phyloP scores from a whole-genome alignment of 768 basidiomycete species.

The Suillus ampliporus region DNA sequence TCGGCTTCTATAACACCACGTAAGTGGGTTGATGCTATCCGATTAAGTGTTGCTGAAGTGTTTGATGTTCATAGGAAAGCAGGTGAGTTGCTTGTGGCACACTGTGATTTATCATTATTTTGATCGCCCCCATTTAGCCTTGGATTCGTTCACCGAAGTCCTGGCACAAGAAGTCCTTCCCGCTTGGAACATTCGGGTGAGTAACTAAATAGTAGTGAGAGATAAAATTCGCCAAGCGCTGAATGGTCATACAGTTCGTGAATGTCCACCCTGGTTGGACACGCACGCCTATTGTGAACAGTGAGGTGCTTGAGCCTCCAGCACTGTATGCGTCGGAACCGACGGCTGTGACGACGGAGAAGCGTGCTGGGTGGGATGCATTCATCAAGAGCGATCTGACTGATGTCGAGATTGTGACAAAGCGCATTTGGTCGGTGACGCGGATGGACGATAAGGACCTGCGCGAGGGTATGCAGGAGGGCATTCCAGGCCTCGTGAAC shows the following conservation, averaged over 20 bases:
- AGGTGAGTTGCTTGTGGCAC: neutral
- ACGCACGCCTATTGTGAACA: neutral
- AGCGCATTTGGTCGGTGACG: neutral
- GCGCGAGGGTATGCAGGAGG: neutral
- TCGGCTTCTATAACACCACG: slow-evolving; percentile 31
- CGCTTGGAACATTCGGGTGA: too few relatives aligned
- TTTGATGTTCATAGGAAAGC: neutral
- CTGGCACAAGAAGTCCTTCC: neutral
- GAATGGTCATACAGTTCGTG: neutral
- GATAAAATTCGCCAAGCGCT: neutral
- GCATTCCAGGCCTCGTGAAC: neutral
- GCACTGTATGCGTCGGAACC: neutral
- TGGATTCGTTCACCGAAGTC: slow-evolving; percentile 1
- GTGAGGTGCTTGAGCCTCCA: neutral
- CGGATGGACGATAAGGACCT: neutral
- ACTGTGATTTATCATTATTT: too few relatives aligned
- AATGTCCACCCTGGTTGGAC: neutral
- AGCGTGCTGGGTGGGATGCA: neutral
- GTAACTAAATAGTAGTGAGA: neutral
- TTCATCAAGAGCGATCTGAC: neutral
- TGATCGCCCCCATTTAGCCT: neutral
- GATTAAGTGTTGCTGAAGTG: neutral
- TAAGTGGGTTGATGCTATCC: slow-evolving; percentile 13
- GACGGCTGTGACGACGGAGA: neutral
- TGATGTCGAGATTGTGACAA: neutral